Conservation (phyloP, 176 grass and related monocot species). For the Zea luxurians region DNA sequence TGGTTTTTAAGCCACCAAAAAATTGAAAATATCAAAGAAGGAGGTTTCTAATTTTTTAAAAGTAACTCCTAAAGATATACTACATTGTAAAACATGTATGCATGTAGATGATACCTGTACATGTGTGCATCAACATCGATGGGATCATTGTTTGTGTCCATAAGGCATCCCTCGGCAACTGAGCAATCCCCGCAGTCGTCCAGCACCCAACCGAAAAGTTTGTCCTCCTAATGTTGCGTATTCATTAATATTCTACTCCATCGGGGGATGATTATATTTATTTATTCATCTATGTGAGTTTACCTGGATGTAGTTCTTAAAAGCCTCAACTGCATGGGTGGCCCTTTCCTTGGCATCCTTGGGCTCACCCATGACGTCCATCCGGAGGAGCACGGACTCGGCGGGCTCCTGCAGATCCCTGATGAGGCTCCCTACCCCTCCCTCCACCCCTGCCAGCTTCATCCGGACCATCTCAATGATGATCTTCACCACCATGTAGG, state of each 20-base stretch:
- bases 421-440: conserved; percentile 62
- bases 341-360: conserved; percentile 64
- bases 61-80: no score
- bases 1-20: no score
- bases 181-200: conserved; percentile 71
- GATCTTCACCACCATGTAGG: conserved; percentile 90
- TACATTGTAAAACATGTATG: not conserved
- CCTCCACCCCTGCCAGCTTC: conserved; percentile 49
- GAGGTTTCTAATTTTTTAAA: no score
- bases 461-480: conserved; percentile 77
- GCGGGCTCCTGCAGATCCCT: conserved; percentile 64
- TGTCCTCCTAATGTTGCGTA: conserved; percentile 44
- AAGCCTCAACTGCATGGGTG: conserved; percentile 41
- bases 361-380: conserved; percentile 65
- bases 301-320: conserved; percentile 67
- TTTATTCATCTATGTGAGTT: not conserved
- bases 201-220: conserved; percentile 59
- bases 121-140: conserved; percentile 75
- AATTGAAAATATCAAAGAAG: no score
- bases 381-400: conserved; percentile 61
- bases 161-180: conserved; percentile 66
- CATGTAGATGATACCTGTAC: conserved; percentile 70
- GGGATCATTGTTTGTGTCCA: conserved; percentile 64
- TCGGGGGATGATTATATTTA: no score
- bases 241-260: no score